These are phyloP conservation scores for Nepenthes gracilis DNA, from an alignment of 148 eudicot genomes.

Conservation along the genomic window DNA sequence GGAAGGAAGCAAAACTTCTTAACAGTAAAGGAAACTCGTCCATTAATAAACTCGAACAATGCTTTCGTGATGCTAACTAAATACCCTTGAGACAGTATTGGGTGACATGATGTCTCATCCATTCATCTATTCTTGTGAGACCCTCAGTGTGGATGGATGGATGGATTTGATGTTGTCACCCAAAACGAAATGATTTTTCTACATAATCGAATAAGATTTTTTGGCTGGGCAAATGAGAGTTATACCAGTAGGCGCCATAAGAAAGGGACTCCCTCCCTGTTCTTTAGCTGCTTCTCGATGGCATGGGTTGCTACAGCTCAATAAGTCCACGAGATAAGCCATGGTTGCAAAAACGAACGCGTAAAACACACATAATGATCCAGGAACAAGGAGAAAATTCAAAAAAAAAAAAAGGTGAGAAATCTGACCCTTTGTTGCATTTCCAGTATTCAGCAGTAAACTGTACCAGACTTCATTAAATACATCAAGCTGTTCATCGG, in stretches of 20 bases:
- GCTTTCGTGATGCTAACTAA: too few relatives aligned
- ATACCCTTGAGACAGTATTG: too few relatives aligned
- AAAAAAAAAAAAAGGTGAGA: neutral
- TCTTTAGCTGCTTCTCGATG: slow-evolving; percentile 35
- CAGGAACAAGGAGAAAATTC: neutral
- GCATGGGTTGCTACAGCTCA: slow-evolving; percentile 38
- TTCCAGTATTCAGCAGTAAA: slow-evolving; percentile 53
- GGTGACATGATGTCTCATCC: too few relatives aligned
- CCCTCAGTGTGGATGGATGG: neutral
- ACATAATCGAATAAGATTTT: neutral
- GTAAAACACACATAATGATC: neutral
- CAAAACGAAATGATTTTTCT: neutral
- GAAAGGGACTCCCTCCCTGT: slow-evolving; percentile 61
- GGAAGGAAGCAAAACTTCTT: slow-evolving; percentile 1
- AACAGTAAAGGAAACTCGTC: neutral
- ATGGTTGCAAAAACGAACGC: neutral
- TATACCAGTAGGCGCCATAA: slow-evolving; percentile 78
- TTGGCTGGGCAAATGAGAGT: too few relatives aligned
- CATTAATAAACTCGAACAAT: too few relatives aligned
- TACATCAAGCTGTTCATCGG: slow-evolving; percentile 87
- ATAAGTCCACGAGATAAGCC: neutral
- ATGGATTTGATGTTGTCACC: neutral
- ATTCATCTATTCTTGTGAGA: too few relatives aligned
- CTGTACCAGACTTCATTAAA: slow-evolving; percentile 72
- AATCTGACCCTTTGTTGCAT: slow-evolving; percentile 45